Base-by-base conservation (phyloP, 2,329 filamentous ascomycete species). In the Knufia fluminis region DNA sequence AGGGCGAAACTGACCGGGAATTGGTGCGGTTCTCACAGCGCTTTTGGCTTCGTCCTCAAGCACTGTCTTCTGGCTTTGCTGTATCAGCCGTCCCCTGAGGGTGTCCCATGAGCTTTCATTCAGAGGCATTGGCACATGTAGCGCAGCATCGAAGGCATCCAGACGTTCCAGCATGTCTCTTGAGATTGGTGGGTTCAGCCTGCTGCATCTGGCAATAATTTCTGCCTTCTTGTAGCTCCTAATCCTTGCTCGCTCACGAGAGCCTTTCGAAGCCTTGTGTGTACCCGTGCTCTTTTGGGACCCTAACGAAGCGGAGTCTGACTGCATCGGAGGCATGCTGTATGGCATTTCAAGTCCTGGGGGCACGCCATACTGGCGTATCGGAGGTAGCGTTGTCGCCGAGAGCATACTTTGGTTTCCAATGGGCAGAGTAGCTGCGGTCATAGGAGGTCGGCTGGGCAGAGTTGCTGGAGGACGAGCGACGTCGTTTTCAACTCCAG, bases 101-200 rank as follows among this genome's bases (percentile, higher is more conserved):
- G 83, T 67, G 45, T 78, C 75, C 86, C 85, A 91, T 2, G 81
- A 78, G 48, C 72, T 70, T 52, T 88, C 83, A 55, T 78, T 81
- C 58, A 91, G 69, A 17, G 82, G 80, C 20, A 77, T 74, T 8
- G 78, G 77, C 32, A 87, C 83, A 54, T 86, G 79, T 40, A 85
- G 75, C 24, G 86, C 82, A 32, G 83, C 83, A 60, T 83, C 79
- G 63, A 88, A 91, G 1, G 84, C 80, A 41, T 84, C 76, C 65
- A 88, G 85, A 60, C 83, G 80, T 49, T 75, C 75, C 50, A 90
- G 70, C 36, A 85, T 71, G 55, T 72, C 74, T 33, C 80, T 67
- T 43, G 71, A 68, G 50, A 91, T 69, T 1, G 85, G 82, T 22
- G 85, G 85, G 26, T 80, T 66, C 43, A 91, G 72, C 42, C 76